Conservation (phyloP, 2,329 filamentous ascomycete species). For the Claviceps citrina region DNA sequence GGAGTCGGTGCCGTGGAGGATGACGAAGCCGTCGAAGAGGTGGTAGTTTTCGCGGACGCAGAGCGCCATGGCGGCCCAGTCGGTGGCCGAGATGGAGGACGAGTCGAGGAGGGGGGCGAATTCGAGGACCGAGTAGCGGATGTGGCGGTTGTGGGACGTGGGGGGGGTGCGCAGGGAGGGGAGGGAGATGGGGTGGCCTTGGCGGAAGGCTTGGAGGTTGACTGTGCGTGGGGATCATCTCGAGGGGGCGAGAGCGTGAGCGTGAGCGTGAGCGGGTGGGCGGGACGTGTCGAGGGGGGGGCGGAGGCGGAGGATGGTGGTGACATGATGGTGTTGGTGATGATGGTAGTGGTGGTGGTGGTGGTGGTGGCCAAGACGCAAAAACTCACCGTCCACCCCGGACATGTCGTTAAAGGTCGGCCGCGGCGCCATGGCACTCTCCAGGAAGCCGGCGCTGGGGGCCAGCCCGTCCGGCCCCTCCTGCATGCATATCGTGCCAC, state of each 20-base stretch:
- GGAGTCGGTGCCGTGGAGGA: conserved; percentile 82
- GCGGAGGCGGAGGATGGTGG: not conserved
- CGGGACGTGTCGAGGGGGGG: not conserved
- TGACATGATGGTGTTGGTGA: not conserved
- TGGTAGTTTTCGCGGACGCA: conserved; percentile 75
- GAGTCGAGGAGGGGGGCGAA: conserved; percentile 77
- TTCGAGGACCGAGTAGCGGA: conserved; percentile 72
- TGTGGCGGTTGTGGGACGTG: conserved; percentile 64
- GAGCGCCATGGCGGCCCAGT: conserved; percentile 71
- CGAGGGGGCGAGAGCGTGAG: not conserved
- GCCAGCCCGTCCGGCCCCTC: conserved; percentile 65
- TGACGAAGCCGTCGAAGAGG: conserved; percentile 78
- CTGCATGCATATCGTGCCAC: conserved; percentile 83
- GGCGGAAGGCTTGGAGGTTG: conserved; percentile 34
- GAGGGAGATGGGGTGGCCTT: conserved; percentile 35
- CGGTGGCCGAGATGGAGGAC: conserved; percentile 71
- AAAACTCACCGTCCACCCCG: conserved; percentile 6
- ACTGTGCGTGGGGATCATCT: conserved; percentile 15
- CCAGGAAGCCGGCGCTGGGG: conserved; percentile 65
- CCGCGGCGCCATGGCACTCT: conserved; percentile 65
- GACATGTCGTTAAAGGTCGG: conserved; percentile 68
- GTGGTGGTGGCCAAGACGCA: not conserved
- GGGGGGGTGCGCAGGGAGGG: conserved; percentile 64
- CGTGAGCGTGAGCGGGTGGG: too few relatives aligned
- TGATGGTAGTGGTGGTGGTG: not conserved